A percentile compares a stretch with the other conserved stretches of the same genome.
phyloP scores from a whole-genome alignment of 2,329 filamentous ascomycete genomes.

The Alternaria infectoria region DNA sequence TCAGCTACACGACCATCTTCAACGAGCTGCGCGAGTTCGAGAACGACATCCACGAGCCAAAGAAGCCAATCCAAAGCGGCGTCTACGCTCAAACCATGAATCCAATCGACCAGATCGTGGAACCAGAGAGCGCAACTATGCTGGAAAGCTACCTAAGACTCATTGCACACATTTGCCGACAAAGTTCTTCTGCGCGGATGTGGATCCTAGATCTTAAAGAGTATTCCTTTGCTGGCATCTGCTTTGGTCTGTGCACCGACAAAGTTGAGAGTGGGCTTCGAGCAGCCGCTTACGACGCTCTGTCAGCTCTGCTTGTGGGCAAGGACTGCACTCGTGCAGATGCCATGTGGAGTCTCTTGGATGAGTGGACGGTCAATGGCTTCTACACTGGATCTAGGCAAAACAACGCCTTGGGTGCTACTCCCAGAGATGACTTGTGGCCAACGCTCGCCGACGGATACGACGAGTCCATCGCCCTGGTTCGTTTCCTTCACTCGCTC shows the following conservation, averaged over 20 bases:
- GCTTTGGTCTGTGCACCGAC: constrained; percentile 80
- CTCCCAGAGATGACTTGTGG: constrained; percentile 60
- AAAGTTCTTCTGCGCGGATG: constrained; percentile 73
- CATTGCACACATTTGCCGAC: constrained; percentile 78
- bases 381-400: constrained; percentile 44
- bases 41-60: constrained; percentile 75
- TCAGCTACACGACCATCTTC: constrained; percentile 94
- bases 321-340: constrained; percentile 73
- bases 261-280: constrained; percentile 77
- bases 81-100: constrained; percentile 51
- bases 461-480: constrained; percentile 84
- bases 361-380: constrained; percentile 70
- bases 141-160: constrained; percentile 91
- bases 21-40: constrained; percentile 87
- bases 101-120: constrained; percentile 67
- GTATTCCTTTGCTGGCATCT: constrained; percentile 73
- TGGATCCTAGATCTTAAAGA: constrained; percentile 74
- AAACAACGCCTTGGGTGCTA: constrained; percentile 27
- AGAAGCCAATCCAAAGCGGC: constrained; percentile 67
- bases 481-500: constrained; percentile 76
- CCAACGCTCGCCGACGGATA: constrained; percentile 78
- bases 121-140: constrained; percentile 96
- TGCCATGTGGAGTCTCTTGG: constrained; percentile 79
- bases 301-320: constrained; percentile 76
- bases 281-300: constrained; percentile 80